phyloP scores from a whole-genome alignment of 2,329 filamentous ascomycete genomes.

The Colletotrichum ledebouriae region DNA sequence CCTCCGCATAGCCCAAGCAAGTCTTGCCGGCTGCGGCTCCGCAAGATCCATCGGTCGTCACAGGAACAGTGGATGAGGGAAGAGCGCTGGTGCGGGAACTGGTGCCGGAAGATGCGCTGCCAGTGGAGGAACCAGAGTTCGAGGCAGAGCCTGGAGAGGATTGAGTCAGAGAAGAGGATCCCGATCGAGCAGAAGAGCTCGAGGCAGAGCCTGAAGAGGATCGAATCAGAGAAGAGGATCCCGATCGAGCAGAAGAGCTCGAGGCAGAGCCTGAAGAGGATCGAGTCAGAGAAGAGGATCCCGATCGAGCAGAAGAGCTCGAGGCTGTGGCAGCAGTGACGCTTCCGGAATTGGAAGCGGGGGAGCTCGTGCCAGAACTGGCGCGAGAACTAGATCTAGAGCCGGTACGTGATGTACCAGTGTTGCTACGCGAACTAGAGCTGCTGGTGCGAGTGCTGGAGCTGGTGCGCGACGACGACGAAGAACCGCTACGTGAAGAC shows the following conservation, averaged over 20 bases:
- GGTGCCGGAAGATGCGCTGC: not conserved
- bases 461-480: slow-evolving; percentile 2
- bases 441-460: slow-evolving; percentile 9
- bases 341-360: slow-evolving; percentile 1
- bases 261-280: slow-evolving; percentile 15
- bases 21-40: slow-evolving; percentile 13
- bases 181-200: not conserved
- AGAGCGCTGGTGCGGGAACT: not conserved
- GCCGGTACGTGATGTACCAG: not conserved
- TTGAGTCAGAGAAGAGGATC: slow-evolving; percentile 11
- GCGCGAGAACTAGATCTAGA: not conserved
- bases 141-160: slow-evolving; percentile 14
- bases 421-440: not conserved
- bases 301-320: not conserved
- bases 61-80: not conserved
- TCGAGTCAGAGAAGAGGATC: slow-evolving; percentile 10
- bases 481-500: too few relatives aligned
- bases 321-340: slow-evolving; percentile 14
- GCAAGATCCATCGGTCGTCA: not conserved
- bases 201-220: slow-evolving; percentile 15
- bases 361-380: not conserved
- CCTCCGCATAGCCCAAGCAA: slow-evolving; percentile 17
- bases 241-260: not conserved
- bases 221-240: slow-evolving; percentile 8
- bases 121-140: not conserved